Percentiles rank a stretch among this genome's conserved stretches.
phyloP scores from a whole-genome alignment of 1,284 basidiomycete genomes.

The Heterobasidion irregulare region DNA sequence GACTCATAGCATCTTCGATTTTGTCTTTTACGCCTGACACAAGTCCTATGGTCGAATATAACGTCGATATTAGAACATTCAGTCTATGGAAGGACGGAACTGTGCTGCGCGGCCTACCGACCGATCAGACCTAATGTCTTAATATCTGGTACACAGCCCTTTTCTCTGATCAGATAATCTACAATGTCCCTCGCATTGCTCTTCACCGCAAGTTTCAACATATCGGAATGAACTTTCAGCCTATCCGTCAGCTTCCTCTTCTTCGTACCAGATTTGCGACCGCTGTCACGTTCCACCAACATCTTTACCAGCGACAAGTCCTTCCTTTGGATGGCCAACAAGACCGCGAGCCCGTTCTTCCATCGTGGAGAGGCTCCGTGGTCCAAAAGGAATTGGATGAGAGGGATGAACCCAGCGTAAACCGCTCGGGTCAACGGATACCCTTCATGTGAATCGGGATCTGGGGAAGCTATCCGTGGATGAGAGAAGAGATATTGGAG shows the following conservation, averaged over 20 bases:
- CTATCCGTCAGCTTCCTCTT: constrained; percentile 52
- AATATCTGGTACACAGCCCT: constrained; percentile 67
- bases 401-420: constrained; percentile 48
- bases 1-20: no score
- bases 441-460: constrained; percentile 59
- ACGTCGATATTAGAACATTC: no score
- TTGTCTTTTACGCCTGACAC: no score
- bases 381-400: constrained; percentile 62
- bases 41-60: no score
- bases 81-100: background rate
- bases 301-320: constrained; percentile 63
- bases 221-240: constrained; percentile 39
- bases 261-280: constrained; percentile 24
- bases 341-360: constrained; percentile 57
- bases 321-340: constrained; percentile 64
- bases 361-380: constrained; percentile 62
- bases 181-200: constrained; percentile 59
- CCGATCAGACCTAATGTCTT: constrained; percentile 47
- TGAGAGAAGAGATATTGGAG: constrained; percentile 45
- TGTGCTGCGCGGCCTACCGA: background rate
- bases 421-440: constrained; percentile 77
- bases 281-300: constrained; percentile 49
- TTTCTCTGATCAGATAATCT: constrained; percentile 68
- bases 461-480: constrained; percentile 30
- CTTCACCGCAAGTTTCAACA: constrained; percentile 60